These are phyloP conservation scores for Helenozyma baotianmanensis DNA, from an alignment of 805 yeast genomes.

Conservation along the genomic window DNA sequence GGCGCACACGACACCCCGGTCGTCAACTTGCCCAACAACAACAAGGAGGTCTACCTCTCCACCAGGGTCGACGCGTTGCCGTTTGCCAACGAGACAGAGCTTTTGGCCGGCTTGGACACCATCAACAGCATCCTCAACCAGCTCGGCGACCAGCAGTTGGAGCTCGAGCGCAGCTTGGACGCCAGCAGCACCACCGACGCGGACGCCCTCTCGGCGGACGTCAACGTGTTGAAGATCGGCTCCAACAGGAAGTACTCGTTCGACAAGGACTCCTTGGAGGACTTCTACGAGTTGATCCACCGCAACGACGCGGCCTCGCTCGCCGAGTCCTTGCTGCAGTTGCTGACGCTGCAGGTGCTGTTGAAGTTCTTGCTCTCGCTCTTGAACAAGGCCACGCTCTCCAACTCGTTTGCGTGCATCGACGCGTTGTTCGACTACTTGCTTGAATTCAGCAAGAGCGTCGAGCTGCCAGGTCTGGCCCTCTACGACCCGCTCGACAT, in stretches of 20 bases:
- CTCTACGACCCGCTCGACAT: constrained; percentile 55
- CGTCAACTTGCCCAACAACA: constrained; percentile 26
- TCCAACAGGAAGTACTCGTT: constrained; percentile 20
- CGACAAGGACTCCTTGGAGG: constrained; percentile 21
- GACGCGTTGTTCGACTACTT: constrained; percentile 49
- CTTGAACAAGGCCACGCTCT: constrained; percentile 59
- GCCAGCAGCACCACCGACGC: constrained; percentile 1
- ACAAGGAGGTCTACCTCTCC: constrained; percentile 41
- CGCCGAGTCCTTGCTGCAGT: constrained; percentile 31
- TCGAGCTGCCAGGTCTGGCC: neutral
- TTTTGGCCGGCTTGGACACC: constrained; percentile 47
- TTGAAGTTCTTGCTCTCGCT: constrained; percentile 54
- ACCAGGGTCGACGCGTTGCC: constrained; percentile 71
- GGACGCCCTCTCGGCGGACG: neutral
- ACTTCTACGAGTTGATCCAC: constrained; percentile 21
- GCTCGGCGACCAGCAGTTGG: constrained; percentile 40
- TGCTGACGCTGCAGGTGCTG: constrained; percentile 44
- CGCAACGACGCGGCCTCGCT: constrained; percentile 44
- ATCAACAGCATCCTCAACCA: constrained; percentile 51
- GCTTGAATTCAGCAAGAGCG: constrained; percentile 16
- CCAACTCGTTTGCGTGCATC: constrained; percentile 54
- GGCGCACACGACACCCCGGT: constrained; percentile 5
- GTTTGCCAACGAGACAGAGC: constrained; percentile 68
- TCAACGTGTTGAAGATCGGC: constrained; percentile 20
- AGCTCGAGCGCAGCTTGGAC: constrained; percentile 5